Conservation (phyloP, 805 yeast species). For the Pichia manshurica region DNA sequence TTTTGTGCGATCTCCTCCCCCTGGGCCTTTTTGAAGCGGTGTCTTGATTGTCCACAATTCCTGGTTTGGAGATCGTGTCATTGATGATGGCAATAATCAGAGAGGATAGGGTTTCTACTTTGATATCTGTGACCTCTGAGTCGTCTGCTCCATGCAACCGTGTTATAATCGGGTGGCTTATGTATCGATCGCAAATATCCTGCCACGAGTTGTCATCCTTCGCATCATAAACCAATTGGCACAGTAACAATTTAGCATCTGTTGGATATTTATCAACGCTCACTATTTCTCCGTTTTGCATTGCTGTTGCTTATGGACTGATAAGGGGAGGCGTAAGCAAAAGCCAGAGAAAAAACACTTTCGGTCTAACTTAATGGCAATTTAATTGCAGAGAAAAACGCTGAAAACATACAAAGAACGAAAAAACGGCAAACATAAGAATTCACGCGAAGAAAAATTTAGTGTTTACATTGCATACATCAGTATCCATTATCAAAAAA, state of each 20-base stretch:
- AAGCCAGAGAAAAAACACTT: too few relatives aligned
- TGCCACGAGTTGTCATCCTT: constrained; percentile 14
- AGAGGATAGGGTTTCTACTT: neutral
- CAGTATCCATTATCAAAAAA: too few relatives aligned
- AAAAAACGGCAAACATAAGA: neutral
- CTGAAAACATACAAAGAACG: too few relatives aligned
- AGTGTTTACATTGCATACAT: neutral
- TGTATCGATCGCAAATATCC: constrained; percentile 16
- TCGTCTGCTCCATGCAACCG: neutral
- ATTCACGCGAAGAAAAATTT: neutral
- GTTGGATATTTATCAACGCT: constrained; percentile 19
- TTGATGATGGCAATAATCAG: neutral
- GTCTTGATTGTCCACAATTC: neutral
- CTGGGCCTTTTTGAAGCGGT: neutral
- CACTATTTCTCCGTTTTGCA: neutral
- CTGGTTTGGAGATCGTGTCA: neutral
- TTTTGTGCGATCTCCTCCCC: neutral
- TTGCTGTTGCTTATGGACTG: too few relatives aligned
- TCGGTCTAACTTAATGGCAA: too few relatives aligned
- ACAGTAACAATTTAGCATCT: constrained; percentile 26
- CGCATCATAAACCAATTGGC: constrained; percentile 24
- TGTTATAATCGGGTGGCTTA: constrained; percentile 24
- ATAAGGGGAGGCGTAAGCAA: too few relatives aligned
- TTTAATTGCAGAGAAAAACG: too few relatives aligned
- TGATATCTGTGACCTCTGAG: neutral